These are phyloP conservation scores for Cytospora leucostoma DNA, from an alignment of 2,329 filamentous ascomycete genomes.

Conservation along the genomic window DNA sequence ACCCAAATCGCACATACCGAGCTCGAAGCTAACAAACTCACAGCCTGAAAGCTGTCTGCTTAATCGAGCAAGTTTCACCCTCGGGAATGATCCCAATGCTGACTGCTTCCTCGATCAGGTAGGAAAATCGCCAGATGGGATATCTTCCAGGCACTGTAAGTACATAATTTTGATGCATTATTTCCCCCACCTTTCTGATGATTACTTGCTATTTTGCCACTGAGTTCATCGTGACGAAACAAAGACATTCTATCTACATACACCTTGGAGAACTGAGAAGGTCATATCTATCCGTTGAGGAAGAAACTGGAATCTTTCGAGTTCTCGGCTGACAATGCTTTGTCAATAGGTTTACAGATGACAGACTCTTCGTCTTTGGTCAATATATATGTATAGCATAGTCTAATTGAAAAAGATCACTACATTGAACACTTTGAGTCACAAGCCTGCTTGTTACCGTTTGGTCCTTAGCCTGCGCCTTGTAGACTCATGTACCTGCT, in stretches of 20 bases:
- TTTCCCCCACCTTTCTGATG: constrained; percentile 49
- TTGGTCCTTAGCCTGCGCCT: not conserved
- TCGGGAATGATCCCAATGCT: constrained; percentile 8
- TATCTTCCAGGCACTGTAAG: constrained; percentile 12
- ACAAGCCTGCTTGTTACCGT: not conserved
- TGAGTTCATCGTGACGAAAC: constrained; percentile 60
- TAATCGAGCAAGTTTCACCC: constrained; percentile 11
- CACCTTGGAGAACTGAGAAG: constrained; percentile 65
- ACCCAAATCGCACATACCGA: not conserved
- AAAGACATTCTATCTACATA: constrained; percentile 39
- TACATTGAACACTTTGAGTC: not conserved
- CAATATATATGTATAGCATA: constrained; percentile 17
- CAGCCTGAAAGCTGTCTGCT: constrained; percentile 28
- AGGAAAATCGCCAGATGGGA: constrained; percentile 1
- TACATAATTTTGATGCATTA: constrained; percentile 5
- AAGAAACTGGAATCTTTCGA: constrained; percentile 15
- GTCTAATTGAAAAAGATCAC: constrained; percentile 2
- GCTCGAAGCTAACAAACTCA: constrained; percentile 9
- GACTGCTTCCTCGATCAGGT: constrained; percentile 21
- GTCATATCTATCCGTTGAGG: constrained; percentile 32
- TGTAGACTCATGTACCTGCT: not conserved
- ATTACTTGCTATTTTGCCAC: constrained; percentile 48
- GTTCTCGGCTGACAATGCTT: constrained; percentile 13
- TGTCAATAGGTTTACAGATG: not conserved
- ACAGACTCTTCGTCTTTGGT: not conserved